A percentile compares a stretch with the other conserved stretches of the same genome.
These are phyloP conservation scores for bread wheat (Triticum aestivum) DNA, from an alignment of 176 grass and related monocot genomes.

Conservation along the genomic window DNA sequence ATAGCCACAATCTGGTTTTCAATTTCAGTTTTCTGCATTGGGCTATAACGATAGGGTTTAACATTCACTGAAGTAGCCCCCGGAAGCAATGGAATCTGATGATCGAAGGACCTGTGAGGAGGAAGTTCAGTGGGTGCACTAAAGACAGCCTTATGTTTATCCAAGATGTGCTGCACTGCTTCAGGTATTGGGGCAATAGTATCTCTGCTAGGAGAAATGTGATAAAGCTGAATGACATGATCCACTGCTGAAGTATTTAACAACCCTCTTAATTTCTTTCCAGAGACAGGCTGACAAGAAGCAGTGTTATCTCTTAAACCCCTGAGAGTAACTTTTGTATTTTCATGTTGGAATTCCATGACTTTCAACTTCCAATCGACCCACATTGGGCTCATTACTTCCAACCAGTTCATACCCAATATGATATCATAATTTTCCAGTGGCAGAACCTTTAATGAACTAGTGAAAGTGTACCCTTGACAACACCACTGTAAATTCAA, in stretches of 20 bases:
- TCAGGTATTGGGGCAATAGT: too few species aligned
- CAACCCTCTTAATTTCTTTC: background rate
- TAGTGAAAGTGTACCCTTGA: background rate
- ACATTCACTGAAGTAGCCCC: background rate
- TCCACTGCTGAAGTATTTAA: background rate
- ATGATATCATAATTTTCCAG: background rate
- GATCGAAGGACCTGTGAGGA: background rate
- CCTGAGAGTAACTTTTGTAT: background rate
- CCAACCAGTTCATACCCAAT: background rate
- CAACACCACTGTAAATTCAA: background rate
- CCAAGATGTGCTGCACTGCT: too few species aligned
- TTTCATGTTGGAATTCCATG: accelerated
- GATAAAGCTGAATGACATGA: too few species aligned
- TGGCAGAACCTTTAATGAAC: accelerated
- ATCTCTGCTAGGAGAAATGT: too few species aligned
- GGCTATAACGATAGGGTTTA: background rate
- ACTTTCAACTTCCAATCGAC: background rate
- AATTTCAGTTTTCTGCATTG: background rate
- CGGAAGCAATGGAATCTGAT: background rate
- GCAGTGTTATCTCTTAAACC: background rate
- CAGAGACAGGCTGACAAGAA: background rate
- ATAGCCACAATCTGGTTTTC: background rate
- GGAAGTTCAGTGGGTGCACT: too few species aligned
- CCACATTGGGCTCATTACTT: background rate
- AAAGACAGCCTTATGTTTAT: too few species aligned